Evolutionary conservation across 148 eudicot genomes (phyloP).

Genomic region (Nepenthes gracilis): DNA sequence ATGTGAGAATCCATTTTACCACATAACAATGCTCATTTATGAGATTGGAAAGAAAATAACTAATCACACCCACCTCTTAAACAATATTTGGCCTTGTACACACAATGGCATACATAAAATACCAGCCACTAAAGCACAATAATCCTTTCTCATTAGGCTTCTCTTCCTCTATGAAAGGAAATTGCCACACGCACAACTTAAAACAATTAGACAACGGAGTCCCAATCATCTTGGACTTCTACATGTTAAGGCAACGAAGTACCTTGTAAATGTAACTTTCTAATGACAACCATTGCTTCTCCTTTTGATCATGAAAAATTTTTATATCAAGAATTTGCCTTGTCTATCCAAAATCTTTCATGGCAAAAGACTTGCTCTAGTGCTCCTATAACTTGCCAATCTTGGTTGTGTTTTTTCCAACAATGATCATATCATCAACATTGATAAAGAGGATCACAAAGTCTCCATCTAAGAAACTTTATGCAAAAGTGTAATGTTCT

Average conservation of each 20-base stretch:
- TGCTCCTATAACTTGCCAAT: background rate
- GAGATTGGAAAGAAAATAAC: background rate
- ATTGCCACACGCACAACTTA: background rate
- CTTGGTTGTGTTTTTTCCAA: background rate
- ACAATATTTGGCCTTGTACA: background rate
- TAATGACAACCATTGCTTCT: background rate
- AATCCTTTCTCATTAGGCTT: background rate
- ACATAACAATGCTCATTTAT: background rate
- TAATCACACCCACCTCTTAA: background rate
- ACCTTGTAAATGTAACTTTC: background rate
- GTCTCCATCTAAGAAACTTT: background rate
- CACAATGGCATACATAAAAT: conserved; percentile 2
- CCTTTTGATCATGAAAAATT: background rate
- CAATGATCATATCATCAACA: background rate
- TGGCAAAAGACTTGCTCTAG: background rate
- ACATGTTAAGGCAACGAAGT: background rate
- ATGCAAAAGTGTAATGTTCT: background rate
- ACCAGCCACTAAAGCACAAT: background rate
- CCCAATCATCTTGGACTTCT: background rate
- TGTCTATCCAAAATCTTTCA: background rate
- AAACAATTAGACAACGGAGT: background rate
- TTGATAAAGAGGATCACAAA: conserved; percentile 3
- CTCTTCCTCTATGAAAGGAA: background rate
- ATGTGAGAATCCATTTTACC: background rate
- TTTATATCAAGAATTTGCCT: background rate